Percentiles rank a stretch among this genome's conserved stretches.
Evolutionary conservation across 2,329 filamentous ascomycete genomes (phyloP).

Genomic region (Xylaria sp.): DNA sequence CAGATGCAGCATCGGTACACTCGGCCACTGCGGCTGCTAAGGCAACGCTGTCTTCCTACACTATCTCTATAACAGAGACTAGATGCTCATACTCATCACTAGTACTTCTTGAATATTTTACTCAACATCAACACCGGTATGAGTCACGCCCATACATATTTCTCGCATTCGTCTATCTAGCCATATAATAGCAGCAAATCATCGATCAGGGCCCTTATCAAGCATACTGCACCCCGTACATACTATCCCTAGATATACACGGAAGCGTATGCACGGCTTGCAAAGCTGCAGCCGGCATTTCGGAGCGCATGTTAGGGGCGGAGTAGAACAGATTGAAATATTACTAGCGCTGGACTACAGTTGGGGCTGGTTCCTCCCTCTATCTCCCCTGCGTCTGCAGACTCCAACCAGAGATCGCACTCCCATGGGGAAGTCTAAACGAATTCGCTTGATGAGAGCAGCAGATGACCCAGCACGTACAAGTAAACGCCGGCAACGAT

Average conservation of each 20-base stretch:
- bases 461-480: constrained; percentile 20
- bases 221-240: background rate
- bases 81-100: background rate
- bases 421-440: constrained; percentile 23
- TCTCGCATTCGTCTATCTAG: background rate
- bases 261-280: constrained; percentile 12
- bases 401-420: constrained; percentile 4
- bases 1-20: constrained; percentile 15
- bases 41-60: background rate
- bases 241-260: background rate
- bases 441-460: constrained; percentile 26
- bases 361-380: background rate
- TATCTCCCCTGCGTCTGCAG: constrained; percentile 1
- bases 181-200: background rate
- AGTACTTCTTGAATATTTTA: background rate
- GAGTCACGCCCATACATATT: constrained; percentile 4
- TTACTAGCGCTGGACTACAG: constrained; percentile 1
- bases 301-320: constrained; percentile 14
- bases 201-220: background rate
- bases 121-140: background rate
- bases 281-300: constrained; percentile 24
- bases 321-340: background rate
- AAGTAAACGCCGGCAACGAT: background rate
- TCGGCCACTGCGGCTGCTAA: constrained; percentile 10
- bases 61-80: constrained; percentile 1